Base-by-base conservation (phyloP, 2,329 filamentous ascomycete genomes). In the Lachnum nothofagi region DNA sequence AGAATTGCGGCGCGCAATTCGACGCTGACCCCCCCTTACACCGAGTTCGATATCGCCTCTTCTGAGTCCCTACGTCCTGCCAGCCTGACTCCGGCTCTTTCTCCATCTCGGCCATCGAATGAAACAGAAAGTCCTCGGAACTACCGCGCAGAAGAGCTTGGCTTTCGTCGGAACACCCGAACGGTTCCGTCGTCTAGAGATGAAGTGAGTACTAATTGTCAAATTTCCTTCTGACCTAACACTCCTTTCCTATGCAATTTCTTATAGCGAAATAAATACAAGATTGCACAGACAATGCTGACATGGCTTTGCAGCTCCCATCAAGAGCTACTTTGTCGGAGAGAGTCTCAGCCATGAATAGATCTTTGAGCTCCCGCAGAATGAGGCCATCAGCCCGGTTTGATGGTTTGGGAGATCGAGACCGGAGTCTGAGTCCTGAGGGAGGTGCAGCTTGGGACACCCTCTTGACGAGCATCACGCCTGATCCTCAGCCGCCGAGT, bases 401-500 rank as follows among this genome's bases (percentile, higher is more conserved):
- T 1, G 84, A 94, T 66, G 89, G 89, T 3, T 77, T 95, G 14
- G 90, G 89, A 31, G 89, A 95, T 67, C 85, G 90, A 50, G 80
- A 88, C 54, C 82, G 89, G 58, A 95, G 89, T 66, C 70, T 88
- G n/a, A 90, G 85, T 63, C 84, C 85, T 7, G 84, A 70, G 46
- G 75, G 72, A 33, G 77, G 80, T 54, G 75, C 77, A 42, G 74
- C 75, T 1, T 96, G 91, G 91, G 85, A 91, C 51, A 88, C 83
- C 3, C 80, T 96, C 45, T 73, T 90, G 49, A 84, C 79, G 5
- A 94, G 88, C 0, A 78, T 96, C 52, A 84, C 86, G 0, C 88
- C 88, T 0, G 90, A 95, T 65, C 82, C 85, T 14, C 85, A 88
- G 53, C 78, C 88, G 2, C 88, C 90, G 0, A 94, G 86, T 59